Base-by-base conservation (phyloP, 2,329 filamentous ascomycete species). In the Apiospora arundinis region DNA sequence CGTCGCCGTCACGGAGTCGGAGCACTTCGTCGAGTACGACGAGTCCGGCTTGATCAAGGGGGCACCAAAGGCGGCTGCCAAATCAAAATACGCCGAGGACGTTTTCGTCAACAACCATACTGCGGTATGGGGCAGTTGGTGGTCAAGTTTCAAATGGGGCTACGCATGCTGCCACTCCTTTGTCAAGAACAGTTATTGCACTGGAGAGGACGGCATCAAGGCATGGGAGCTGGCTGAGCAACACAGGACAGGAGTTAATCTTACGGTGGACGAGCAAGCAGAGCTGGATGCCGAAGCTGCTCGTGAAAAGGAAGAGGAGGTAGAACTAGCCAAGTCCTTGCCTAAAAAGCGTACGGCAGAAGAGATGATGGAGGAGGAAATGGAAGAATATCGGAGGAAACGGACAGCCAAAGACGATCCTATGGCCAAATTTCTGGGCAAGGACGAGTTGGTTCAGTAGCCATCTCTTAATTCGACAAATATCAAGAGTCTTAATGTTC, bases 171-270 rank as follows among this genome's bases (percentile, higher is more conserved):
- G 96, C 85, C 95, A 97, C 80, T 97, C 95, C 0, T 92, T 91
- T 28, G 90, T 97, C 74, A 98, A 97, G 83, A 98, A 99, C 82
- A 97, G 95, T 78, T 99, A 98, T 79, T 99, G 96, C 81, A 98
- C 95, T 0, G 96, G 96, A 37, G 94, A 96, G 73, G 93, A 93
- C 72, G 96, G 96, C 46, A 97, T 91, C 81, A 84, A 84, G 73
- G 95, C 94, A 0, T 95, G 93, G 82, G 92, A 95, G 76, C 92
- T 93, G 71, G 91, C 93, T 0, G 91, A 96, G 75, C 84, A 79
- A 75, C 90, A 87, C 78, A 82, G 86, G n/a, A 83, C 81, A 1
- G 87, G 88, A 25, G 83, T 78, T 1, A 82, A 81, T 67, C 77
- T 87, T 69, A 77, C 80, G 21, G 77, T 80, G 21, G 79, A 82